Base-by-base conservation (phyloP, 192 early-diverging fungal genomes). In the Backusella liffmaniae region DNA sequence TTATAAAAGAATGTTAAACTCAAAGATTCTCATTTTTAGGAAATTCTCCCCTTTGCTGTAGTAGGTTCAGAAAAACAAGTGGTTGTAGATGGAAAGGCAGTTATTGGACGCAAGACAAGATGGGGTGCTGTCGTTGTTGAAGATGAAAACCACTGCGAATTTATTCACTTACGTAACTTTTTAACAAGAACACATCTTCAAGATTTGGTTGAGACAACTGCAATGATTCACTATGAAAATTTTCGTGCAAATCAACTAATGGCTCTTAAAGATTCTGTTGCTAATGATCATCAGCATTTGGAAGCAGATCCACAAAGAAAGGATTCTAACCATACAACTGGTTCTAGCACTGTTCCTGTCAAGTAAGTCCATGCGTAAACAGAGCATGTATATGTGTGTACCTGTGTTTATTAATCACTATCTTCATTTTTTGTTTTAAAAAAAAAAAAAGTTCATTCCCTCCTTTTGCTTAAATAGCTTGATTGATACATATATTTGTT, bases 161-260 rank as follows among this genome's bases (percentile, higher is more conserved):
- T 99, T 83, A 87, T 93, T 66, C 93, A 94, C 78, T 88, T 99
- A 72, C 93, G 97, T 83, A 94, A 98, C 88, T 94, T 96, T 83
- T 86, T 95, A 75, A 92, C 92, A 44, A 72, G 82, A 87, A 98
- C 97, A 21, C 98, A 99, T 79, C 80, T 99, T 59, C 94, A 96
- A 73, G 98, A 99, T 77, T 85, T 99, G 82, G 92, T 98, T 72
- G 98, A 99, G 76, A 95, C 95, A 66, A 99, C 98, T 16, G 87
- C 94, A 5, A 87, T 90, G 77, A 89, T 97, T 68, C 97, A 98
- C 84, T 99, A 99, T 87, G 97, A 99, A 86, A 87, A 91, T 41
- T 99, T 97, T 94, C 91, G 98, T 66, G 92, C 88, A 26, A 88
- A 90, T 78, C 88, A 90, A 75, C 73, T 90, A 76, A 75, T 88